Evolutionary conservation across 192 early-diverging fungal genomes (phyloP), one percentile per base, ranked within the genome.

Genomic region (Linnemannia exigua): DNA sequence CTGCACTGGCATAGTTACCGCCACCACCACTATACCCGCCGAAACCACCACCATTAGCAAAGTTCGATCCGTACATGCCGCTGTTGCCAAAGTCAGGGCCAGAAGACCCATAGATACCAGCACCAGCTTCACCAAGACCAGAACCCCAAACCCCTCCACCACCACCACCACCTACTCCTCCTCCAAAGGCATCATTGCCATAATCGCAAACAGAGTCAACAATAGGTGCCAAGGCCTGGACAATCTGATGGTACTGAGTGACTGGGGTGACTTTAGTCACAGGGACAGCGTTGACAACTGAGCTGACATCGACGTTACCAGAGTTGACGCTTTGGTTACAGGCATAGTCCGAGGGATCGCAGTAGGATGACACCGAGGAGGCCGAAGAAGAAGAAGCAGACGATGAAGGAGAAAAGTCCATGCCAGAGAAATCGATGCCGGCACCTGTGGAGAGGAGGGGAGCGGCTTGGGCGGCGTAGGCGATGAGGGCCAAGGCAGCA

Each of bases 171-270:
- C 52, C 52, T 7, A 4, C 35, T 69, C n/a, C 66, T 5, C 52
- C 20, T 7, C 20, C 52, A 54, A 54, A 54, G 52, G n/a, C 5
- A 54, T 22, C 0, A 25, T n/a, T 33, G 19, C 11, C 31, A 25
- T 36, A 35, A 48, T 74, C 50, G 11, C 36, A 66, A 50, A 28
- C 52, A 11, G 72, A 75, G 47, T 76, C 52, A 31, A 86, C 84
- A 58, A 86, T 76, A 22, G 84, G 78, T 14, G 77, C 75, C 50
- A 77, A 70, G 36, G 84, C 61, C 8, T 86, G 78, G 33, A 86
- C 75, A 11, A 86, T 14, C n/a, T 78, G 84, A n/a, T 80, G 84
- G 44, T 86, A 86, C 19, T 75, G 78, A 16, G 79, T 79, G 44
- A 86, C 47, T n/a, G 84, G 84, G 0, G 72, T 80, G 12, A 86